Evolutionary conservation across 163 green algal genomes (phyloP).

Genomic region (Smithsoniella earleae): DNA sequence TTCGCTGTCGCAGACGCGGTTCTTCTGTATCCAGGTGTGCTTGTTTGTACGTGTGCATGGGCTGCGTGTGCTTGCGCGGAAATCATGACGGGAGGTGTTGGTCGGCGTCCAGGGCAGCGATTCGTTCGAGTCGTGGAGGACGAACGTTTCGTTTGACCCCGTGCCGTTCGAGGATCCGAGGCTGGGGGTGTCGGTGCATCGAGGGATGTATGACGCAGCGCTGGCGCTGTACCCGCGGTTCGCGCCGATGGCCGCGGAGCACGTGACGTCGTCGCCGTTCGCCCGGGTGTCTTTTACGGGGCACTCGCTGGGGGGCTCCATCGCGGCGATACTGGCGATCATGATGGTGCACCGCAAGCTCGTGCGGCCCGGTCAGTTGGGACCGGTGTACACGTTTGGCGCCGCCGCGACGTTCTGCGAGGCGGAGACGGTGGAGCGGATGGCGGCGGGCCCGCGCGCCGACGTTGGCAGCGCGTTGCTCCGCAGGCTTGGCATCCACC

Average conservation of each 20-base stretch:
- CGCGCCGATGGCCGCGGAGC: conserved; percentile 68
- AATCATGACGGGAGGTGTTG: conserved; percentile 27
- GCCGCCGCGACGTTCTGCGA: conserved; percentile 81
- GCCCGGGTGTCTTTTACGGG: conserved; percentile 70
- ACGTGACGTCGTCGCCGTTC: conserved; percentile 59
- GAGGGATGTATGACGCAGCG: conserved; percentile 75
- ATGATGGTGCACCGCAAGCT: conserved; percentile 76
- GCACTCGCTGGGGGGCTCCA: conserved; percentile 85
- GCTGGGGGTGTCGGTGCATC: conserved; percentile 63
- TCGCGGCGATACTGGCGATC: conserved; percentile 79
- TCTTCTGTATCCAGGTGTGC: conserved; percentile 74
- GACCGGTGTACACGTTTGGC: conserved; percentile 84
- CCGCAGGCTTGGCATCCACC: conserved; percentile 53
- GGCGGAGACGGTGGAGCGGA: conserved; percentile 1
- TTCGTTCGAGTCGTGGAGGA: conserved; percentile 83
- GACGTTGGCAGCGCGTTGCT: conserved; percentile 48
- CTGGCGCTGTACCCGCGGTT: conserved; percentile 72
- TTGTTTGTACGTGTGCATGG: too few relatives aligned
- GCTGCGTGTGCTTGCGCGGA: not conserved
- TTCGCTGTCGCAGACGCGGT: conserved; percentile 48
- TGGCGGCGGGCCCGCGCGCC: conserved; percentile 34
- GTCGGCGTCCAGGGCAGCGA: conserved; percentile 87
- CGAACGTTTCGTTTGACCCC: conserved; percentile 95
- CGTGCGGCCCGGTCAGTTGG: conserved; percentile 46
- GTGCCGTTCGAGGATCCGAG: conserved; percentile 78